Evolutionary conservation across 164 flowering plant genomes (phyloP), one percentile per base, ranked within the genome.

Genomic region (Chimonanthus salicifolius): DNA sequence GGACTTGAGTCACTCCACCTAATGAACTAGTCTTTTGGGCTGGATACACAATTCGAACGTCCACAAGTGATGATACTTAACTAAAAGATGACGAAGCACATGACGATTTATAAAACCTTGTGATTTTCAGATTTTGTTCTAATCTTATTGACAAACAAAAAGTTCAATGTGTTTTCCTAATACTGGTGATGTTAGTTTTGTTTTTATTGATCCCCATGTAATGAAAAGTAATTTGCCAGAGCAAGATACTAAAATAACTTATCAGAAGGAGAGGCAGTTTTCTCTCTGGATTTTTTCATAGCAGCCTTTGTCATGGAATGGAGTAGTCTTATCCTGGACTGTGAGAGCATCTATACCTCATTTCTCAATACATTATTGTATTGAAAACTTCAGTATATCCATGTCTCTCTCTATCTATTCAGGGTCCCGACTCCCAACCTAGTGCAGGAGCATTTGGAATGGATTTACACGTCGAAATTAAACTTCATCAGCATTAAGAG

Each of bases 221-320:
- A 54, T 54, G n/a, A n/a, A 54, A 54, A 54, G 11, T 54, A 54
- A 6, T 54, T 11, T 54, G 60, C 33, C 33, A 33, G 43, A 15
- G 49, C 47, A 44, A 66, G 46, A 33, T 66, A 3, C 43, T 13
- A 7, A 15, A 63, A 18, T 63, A 63, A 9, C 43, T 18, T 4
- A 63, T 63, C 9, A 63, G 65, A 63, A 18, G 11, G 11, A 21
- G 20, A 3, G 66, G 66, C 10, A 21, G 66, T 18, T 18, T 21
- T 63, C 44, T 18, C 66, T 63, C 21, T 7, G 15, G 49, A 45
- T 13, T 66, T 66, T 66, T 64, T 65, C 21, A 11, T 65, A 6
- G 68, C 68, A 65, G 68, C 68, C 48, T 65, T 65, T 63, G 18
- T 13, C 21, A 63, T 21, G 18, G 6, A 63, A 63, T 51, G 58